phyloP scores from a whole-genome alignment of 2,329 filamentous ascomycete genomes.

The Allantophomopsis lycopodina region DNA sequence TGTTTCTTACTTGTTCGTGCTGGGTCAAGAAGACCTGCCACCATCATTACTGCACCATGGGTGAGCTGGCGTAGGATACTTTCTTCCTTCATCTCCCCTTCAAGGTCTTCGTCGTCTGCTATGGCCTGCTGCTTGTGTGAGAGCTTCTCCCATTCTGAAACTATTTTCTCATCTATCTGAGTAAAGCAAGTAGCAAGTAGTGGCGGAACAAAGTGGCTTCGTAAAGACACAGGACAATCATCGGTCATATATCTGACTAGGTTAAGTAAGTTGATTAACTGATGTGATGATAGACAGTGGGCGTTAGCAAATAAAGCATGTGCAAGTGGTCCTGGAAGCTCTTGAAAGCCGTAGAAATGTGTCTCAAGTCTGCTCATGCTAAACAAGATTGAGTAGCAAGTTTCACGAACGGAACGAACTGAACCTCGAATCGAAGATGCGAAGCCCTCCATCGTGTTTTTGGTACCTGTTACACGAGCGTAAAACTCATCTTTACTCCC shows the following conservation, averaged over 20 bases:
- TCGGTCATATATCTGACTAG: conserved; percentile 81
- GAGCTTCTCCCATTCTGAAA: conserved; percentile 72
- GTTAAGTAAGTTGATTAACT: conserved; percentile 86
- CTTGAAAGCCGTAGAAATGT: conserved; percentile 81
- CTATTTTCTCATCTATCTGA: conserved; percentile 80
- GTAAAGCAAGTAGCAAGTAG: conserved; percentile 71
- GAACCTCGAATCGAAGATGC: conserved; percentile 86
- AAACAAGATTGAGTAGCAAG: conserved; percentile 87
- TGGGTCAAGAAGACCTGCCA: conserved; percentile 78
- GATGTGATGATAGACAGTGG: conserved; percentile 74
- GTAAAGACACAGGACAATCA: conserved; percentile 70
- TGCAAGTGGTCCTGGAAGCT: conserved; percentile 71
- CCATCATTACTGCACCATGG: conserved; percentile 82
- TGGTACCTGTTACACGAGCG: conserved; percentile 77
- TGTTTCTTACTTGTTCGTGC: conserved; percentile 41
- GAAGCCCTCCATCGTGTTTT: conserved; percentile 80
- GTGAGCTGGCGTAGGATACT: conserved; percentile 89
- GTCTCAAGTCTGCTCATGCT: conserved; percentile 80
- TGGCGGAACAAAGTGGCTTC: conserved; percentile 71
- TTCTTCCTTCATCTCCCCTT: conserved; percentile 96
- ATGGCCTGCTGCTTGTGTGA: conserved; percentile 45
- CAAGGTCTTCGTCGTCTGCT: conserved; percentile 63
- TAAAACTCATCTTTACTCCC: conserved; percentile 97
- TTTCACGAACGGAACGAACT: conserved; percentile 80
- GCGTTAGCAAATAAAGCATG: conserved; percentile 76